Base-by-base conservation (phyloP, 2,329 filamentous ascomycete species). In the Curvularia spicifera region DNA sequence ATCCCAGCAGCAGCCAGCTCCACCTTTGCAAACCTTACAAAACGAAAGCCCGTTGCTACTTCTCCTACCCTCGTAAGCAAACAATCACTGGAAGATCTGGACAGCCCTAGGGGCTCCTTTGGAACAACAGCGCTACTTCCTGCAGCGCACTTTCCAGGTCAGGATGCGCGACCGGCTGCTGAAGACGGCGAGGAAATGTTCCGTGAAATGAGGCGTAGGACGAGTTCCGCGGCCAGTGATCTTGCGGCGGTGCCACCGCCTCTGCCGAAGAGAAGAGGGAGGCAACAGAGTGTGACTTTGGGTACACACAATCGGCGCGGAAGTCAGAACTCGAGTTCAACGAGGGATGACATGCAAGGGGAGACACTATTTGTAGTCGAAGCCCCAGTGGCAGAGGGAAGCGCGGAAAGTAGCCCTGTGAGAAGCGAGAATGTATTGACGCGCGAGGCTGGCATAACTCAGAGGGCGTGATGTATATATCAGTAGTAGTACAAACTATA, bases 1-100 rank as follows among this genome's bases (percentile, higher is more conserved):
- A 18, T 84, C 82, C 57, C 81, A 81, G 15, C 81, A 81, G 28
- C 81, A 35, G 70, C 74, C 22, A 44, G 22, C 9, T 68, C 71
- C 0, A 68, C 71, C 5, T 65, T 76, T 44, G 72, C 67, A 6
- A 76, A 70, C 47, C 61, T 88, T 1, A 85, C 88, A 3, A 88
- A 86, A 71, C 82, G 89, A n/a, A 91, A 89, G 67, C 83, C 87
- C 2, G 77, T 89, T 13, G 3, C 46, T 9, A 40, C 47, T 24
- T 29, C 49, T 22, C 44, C 49, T 35, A 33, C 54, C 18, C 31
- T 59, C 1, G 28, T 54, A 22, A 33, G 52, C 55, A 54, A 61
- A 33, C 18, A 52, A 51, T 58, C 57, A 42, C 40, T 20, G 12
- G 64, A 66, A 43, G 44, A 62, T 50, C 42, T 67, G 52, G 26